These are phyloP conservation scores for Aspergillus saccharolyticus DNA, from an alignment of 495 filamentous ascomycete genomes.

Conservation along the genomic window DNA sequence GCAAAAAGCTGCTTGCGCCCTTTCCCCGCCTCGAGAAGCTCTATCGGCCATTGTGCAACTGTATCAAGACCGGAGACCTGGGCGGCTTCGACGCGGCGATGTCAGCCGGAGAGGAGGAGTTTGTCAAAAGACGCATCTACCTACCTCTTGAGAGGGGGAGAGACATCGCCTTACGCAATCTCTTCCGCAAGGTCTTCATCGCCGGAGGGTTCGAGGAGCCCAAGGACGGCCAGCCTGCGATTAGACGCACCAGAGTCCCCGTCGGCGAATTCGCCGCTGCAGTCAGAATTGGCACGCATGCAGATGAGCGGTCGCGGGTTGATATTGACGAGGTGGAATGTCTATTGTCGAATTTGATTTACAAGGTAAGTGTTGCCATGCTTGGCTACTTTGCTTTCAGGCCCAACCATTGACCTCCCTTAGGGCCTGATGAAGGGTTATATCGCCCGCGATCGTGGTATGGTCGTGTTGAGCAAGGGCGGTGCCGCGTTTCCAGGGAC, in stretches of 20 bases:
- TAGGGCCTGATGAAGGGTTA: constrained; percentile 97
- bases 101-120: constrained; percentile 72
- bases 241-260: constrained; percentile 71
- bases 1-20: constrained; percentile 57
- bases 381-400: too few relatives aligned
- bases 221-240: constrained; percentile 57
- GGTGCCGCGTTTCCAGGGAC: constrained; percentile 91
- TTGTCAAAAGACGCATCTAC: constrained; percentile 93
- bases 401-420: neutral
- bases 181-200: constrained; percentile 85
- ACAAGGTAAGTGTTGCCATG: constrained; percentile 70
- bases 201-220: constrained; percentile 69
- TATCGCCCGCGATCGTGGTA: constrained; percentile 82
- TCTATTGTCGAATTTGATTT: constrained; percentile 88
- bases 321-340: constrained; percentile 96
- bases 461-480: constrained; percentile 83
- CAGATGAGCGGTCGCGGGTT: constrained; percentile 56
- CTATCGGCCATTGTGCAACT: constrained; percentile 68
- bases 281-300: constrained; percentile 46
- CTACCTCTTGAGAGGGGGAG: constrained; percentile 87
- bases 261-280: constrained; percentile 74
- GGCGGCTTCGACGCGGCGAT: constrained; percentile 81
- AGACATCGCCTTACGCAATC: constrained; percentile 83
- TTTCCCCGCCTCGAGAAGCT: constrained; percentile 74
- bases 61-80: constrained; percentile 79